phyloP scores from a whole-genome alignment of 441 rosid species.

The Erodium trifolium region DNA sequence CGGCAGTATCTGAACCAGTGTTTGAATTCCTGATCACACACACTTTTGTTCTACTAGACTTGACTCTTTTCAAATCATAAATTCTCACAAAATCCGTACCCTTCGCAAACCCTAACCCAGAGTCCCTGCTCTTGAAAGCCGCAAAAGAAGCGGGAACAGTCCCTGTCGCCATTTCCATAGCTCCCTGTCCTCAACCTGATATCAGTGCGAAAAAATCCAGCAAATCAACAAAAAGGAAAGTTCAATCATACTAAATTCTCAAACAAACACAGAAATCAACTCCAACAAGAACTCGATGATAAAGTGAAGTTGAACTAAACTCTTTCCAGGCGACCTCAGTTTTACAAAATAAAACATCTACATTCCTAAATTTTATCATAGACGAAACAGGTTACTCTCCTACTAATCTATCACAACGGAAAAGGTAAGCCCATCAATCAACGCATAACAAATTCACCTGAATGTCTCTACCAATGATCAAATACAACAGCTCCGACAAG shows the following conservation, averaged over 20 bases:
- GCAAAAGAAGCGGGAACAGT: conserved; percentile 58
- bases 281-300: not conserved
- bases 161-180: conserved; percentile 60
- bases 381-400: no score
- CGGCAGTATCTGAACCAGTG: conserved; percentile 48
- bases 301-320: not conserved
- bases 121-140: conserved; percentile 47
- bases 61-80: conserved; percentile 44
- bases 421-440: no score
- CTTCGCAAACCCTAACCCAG: conserved; percentile 50
- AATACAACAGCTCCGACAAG: no score
- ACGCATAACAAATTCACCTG: no score
- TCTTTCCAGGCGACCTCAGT: not conserved
- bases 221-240: not conserved
- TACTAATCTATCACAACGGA: no score
- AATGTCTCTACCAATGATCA: no score
- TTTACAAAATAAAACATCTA: not conserved
- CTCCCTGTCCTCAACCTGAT: conserved; percentile 15
- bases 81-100: conserved; percentile 51
- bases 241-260: not conserved
- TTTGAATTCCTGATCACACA: conserved; percentile 50
- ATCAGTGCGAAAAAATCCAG: not conserved
- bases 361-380: no score
- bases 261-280: not conserved
- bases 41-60: conserved; percentile 38